Evolutionary conservation across 441 rosid genomes (phyloP), one percentile per base, ranked within the genome.

Genomic region (Jatropha podagrica): DNA sequence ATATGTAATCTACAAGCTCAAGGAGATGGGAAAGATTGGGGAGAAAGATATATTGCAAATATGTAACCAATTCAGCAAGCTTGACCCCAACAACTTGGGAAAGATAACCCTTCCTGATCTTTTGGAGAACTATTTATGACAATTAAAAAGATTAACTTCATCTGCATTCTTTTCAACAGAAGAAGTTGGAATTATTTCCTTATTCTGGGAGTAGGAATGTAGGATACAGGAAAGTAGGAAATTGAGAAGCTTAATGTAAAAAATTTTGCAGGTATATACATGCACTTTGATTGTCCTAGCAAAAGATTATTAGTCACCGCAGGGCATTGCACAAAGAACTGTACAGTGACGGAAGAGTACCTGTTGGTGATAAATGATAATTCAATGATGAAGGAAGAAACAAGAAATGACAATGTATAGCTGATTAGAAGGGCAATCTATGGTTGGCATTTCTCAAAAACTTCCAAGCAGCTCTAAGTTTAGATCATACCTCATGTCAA

Each of bases 1-100:
- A 79, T 95, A 90, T 78, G 91, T 91, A 32, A 83, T 92, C 63
- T 90, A 83, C 89, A 95, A 95, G 92, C 97, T 95, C 8, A 93
- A 95, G 79, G 97, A 93, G 74, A 92, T 95, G 99, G 95, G 91
- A 44, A 95, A 89, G 88, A 82, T 95, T 8, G 84, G 63, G 61
- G 94, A 95, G 75, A 95, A 90, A 81, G 99, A 92, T 66, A 82
- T 95, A 69, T 37, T 81, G 79, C 90, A 89, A 83, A 88, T 95
- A 69, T 91, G 89, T 78, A 73, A 78, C 60, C 95, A 91, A 81
- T 95, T 95, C 77, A 86, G 72, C 78, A 92, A 85, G 84, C 90
- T 95, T 54, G 97, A 95, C 78, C 74, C 95, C 40, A 82, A 87
- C 85, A 87, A 95, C 81, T 83, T 83, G 55, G 99, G 99, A 58